These are phyloP conservation scores for Lactifluus volemus DNA, from an alignment of 768 basidiomycete species.

Conservation along the genomic window DNA sequence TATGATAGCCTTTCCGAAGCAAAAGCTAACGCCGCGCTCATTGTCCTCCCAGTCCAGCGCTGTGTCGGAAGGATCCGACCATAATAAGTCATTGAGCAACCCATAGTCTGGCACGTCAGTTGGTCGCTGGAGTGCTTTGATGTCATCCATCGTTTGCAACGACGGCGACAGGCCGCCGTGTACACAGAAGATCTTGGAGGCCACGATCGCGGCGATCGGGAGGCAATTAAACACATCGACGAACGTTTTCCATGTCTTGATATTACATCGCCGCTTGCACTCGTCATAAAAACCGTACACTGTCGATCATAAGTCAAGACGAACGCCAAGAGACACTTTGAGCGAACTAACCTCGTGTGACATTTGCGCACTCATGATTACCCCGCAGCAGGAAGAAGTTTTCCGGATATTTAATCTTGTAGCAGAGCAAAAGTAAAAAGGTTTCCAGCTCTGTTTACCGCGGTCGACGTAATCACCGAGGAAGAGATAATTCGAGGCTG, in stretches of 20 bases:
- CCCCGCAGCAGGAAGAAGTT: conserved; percentile 98
- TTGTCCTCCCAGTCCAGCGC: conserved; percentile 99
- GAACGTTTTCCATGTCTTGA: conserved; percentile 99
- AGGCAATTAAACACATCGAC: conserved; percentile 99
- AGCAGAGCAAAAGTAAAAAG: conserved; percentile 91
- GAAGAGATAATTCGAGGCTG: conserved; percentile 95
- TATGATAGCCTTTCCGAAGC: conserved; percentile 96
- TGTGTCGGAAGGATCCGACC: conserved; percentile 98
- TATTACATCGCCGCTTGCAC: conserved; percentile 98
- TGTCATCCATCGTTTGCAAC: conserved; percentile 94
- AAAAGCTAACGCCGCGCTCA: conserved; percentile 97
- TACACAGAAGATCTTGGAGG: conserved; percentile 99
- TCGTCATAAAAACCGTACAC: conserved; percentile 99
- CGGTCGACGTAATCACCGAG: conserved; percentile 98
- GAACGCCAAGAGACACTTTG: neutral
- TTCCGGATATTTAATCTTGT: conserved; percentile 99
- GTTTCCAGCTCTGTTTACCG: conserved; percentile 99
- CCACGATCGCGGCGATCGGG: conserved; percentile 96
- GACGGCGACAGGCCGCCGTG: conserved; percentile 94
- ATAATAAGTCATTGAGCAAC: conserved; percentile 90
- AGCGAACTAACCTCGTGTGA: conserved; percentile 75
- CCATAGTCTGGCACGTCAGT: conserved; percentile 99
- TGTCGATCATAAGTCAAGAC: conserved; percentile 27
- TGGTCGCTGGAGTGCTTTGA: conserved; percentile 93
- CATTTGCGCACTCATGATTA: conserved; percentile 99